Evolutionary conservation across 495 filamentous ascomycete species (phyloP), one percentile per base, ranked within the genome.

Genomic region (Lepidopterella palustris): DNA sequence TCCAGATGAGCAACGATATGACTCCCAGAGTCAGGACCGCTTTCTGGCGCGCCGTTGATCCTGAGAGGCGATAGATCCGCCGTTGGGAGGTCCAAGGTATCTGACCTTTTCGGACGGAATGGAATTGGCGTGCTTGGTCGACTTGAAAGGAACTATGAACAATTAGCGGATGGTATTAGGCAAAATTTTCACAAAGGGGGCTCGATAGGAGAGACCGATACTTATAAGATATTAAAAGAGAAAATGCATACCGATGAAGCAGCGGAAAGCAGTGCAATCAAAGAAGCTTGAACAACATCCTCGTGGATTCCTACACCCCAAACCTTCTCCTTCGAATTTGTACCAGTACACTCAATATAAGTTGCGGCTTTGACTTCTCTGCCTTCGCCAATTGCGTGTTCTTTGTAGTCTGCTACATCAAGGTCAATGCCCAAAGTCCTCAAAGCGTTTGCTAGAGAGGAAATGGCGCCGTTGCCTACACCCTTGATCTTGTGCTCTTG

Each of bases 241-340:
- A 35, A 23, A 54, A 47, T 50, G 80, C 88, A 82, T 81, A 93
- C 92, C 65, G 87, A 93, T 76, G 83, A 88, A 29, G 93, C 93
- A 29, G 93, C 93, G 56, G 84, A 85, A 67, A 98, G 77, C 47
- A 97, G 78, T 40, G 93, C 92, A 71, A 92, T 89, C 70, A 98
- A 79, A 73, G 85, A 90, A 64, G 89, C 90, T 74, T 96, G 90
- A 13, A 95, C 90, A 35, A 95, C 88, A 76, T 98, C 93, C 67
- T 92, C 86, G 72, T 97, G 89, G 62, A 98, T 89, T 52, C 92
- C 93, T 21, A 98, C 89, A 64, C 93, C 93, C 95, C 93, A 98
- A 10, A 96, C 89, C 64, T 80, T 85, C 64, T 87, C 76, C 28
- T 78, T 78, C 45, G 78, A 83, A 18, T 84, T 84, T n/a, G 83